Base-by-base conservation (phyloP, 768 basidiomycete species). In the Phylloporus scabripes region DNA sequence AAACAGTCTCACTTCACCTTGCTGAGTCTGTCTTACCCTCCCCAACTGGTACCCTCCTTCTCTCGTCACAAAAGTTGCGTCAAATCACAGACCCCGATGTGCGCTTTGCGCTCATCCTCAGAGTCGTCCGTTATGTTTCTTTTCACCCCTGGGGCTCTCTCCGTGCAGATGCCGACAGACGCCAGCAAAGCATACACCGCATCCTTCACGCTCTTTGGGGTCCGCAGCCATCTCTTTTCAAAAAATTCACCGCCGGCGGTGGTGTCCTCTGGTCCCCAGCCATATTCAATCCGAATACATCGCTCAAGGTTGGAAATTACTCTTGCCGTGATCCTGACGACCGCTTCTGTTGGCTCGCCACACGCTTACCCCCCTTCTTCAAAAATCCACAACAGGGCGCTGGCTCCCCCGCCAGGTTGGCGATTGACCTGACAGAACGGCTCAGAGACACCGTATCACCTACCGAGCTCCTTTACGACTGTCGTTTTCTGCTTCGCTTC, bases 71-170 rank as follows among this genome's bases (percentile, higher is more conserved):
- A 8, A 54, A 62, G 2, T 59, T 81, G 0, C 42, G 59, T 31
- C 46, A 59, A 0, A 65, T 78, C 41, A 50, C 60, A 1, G 67
- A 75, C 34, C 62, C 64, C 0, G 50, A 56, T 3, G 46, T 78
- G 15, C 72, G 67, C 44, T 61, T 58, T 38, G 73, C 74, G 2
- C 58, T 82, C 38, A 60, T 82, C 52, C 64, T 76, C 37, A 76
- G 81, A 28, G 70, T 83, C 24, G 68, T 89, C 45, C 86, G 87
- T 12, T 85, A 81, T 57, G 69, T 82, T 36, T 91, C 89, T 0
- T 82, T 80, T 39, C 71, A 77, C 33, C 83, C 87, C 2, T 92
- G 90, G 90, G 90, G 90, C 5, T 80, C 80, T 41, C 58, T 75
- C 15, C 75, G 71, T 7, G 78, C 88, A 2, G 82, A 88, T 54